Percentiles rank a stretch among this genome's conserved stretches.
These are phyloP conservation scores for Hygrophila difformis DNA, from an alignment of 257 asterid genomes.

Conservation along the genomic window DNA sequence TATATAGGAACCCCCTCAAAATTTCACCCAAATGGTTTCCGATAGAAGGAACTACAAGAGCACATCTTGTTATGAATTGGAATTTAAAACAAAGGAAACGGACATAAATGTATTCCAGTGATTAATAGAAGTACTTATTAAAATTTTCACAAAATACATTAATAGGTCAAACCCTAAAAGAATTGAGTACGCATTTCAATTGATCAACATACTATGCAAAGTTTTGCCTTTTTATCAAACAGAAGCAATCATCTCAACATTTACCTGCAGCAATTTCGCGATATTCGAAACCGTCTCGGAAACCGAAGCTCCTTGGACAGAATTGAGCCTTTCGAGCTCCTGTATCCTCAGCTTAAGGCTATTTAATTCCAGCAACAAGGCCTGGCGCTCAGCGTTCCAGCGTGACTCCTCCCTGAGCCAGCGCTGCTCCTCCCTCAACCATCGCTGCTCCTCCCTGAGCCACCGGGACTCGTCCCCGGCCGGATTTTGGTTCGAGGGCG, in stretches of 20 bases:
- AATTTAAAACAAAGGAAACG: too few relatives aligned
- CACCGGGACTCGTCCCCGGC: constrained; percentile 64
- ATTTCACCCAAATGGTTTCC: not conserved
- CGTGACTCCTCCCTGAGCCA: constrained; percentile 80
- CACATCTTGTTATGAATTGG: too few relatives aligned
- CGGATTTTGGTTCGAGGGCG: constrained; percentile 34
- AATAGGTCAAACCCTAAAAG: too few relatives aligned
- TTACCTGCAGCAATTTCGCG: constrained; percentile 67
- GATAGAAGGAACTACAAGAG: not conserved
- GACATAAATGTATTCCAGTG: too few relatives aligned
- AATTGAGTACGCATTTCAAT: too few relatives aligned
- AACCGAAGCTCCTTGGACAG: constrained; percentile 41
- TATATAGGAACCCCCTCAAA: not conserved
- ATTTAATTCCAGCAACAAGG: constrained; percentile 49
- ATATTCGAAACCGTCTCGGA: constrained; percentile 46
- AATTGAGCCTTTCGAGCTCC: constrained; percentile 45
- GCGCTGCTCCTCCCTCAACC: constrained; percentile 91
- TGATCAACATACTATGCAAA: too few relatives aligned
- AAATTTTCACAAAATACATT: too few relatives aligned
- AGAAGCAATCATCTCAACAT: too few relatives aligned
- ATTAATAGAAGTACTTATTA: too few relatives aligned
- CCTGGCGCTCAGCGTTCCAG: constrained; percentile 69
- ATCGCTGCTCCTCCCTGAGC: constrained; percentile 90
- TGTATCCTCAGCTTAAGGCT: constrained; percentile 45
- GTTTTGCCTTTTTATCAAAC: too few relatives aligned